phyloP scores from a whole-genome alignment of 257 asterid species.

The Voacanga thouarsii region DNA sequence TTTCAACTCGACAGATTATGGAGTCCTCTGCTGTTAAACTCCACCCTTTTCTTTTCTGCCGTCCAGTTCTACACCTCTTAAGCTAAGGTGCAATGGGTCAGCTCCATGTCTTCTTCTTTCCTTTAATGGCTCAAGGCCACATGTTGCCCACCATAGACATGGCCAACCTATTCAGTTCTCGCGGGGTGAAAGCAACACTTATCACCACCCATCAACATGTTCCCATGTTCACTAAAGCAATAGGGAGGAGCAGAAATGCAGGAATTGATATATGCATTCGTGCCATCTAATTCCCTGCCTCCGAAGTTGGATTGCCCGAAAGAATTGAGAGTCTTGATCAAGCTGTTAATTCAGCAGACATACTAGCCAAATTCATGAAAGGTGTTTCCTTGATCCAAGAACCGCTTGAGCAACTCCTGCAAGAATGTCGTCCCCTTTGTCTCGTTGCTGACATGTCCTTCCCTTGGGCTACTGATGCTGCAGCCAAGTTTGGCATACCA shows the following conservation, averaged over 20 bases:
- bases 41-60: too few species aligned
- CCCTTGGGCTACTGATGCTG: conserved; percentile 53
- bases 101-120: conserved; percentile 43
- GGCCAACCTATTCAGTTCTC: too few species aligned
- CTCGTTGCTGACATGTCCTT: conserved; percentile 51
- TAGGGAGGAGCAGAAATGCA: conserved; percentile 18
- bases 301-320: conserved; percentile 37
- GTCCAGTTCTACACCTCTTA: neutral
- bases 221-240: conserved; percentile 8
- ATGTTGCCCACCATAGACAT: too few species aligned
- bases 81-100: conserved; percentile 11
- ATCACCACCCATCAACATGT: too few species aligned
- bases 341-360: conserved; percentile 12
- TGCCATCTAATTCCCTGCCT: conserved; percentile 37
- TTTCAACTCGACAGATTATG: neutral
- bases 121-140: conserved; percentile 50
- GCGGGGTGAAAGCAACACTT: too few species aligned
- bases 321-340: conserved; percentile 34
- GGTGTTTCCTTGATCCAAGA: conserved; percentile 36
- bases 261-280: conserved; percentile 31
- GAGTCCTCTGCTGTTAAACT: too few species aligned
- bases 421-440: conserved; percentile 31
- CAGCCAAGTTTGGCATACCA: conserved; percentile 49
- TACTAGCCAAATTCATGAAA: conserved; percentile 15
- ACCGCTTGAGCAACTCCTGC: conserved; percentile 39